phyloP scores from a whole-genome alignment of 2,329 filamentous ascomycete genomes.

The Xylariaceae sp. region DNA sequence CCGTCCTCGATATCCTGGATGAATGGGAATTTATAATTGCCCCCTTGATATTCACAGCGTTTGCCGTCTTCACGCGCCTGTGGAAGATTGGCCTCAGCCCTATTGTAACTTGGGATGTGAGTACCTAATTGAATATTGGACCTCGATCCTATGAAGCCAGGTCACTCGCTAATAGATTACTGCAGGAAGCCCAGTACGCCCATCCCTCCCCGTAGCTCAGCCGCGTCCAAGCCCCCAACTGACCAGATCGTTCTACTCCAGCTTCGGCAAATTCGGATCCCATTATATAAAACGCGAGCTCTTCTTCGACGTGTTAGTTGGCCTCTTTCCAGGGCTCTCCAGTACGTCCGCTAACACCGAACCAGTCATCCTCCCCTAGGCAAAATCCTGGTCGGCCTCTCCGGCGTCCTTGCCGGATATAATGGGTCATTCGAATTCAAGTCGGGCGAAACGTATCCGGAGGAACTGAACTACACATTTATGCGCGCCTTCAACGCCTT shows the following conservation, averaged over 20 bases:
- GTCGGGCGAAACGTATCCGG: constrained; percentile 91
- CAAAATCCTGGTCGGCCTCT: constrained; percentile 97
- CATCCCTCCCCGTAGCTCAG: constrained; percentile 3
- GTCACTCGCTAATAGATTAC: constrained; percentile 14
- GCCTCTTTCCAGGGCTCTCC: constrained; percentile 6
- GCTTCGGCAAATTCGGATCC: constrained; percentile 95
- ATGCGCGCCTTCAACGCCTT: constrained; percentile 97
- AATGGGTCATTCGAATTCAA: constrained; percentile 99
- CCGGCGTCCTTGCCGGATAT: constrained; percentile 93
- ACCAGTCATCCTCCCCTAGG: constrained; percentile 72
- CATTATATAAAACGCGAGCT: constrained; percentile 99
- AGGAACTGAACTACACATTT: constrained; percentile 92
- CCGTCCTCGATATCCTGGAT: constrained; percentile 56
- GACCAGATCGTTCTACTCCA: constrained; percentile 33
- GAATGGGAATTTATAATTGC: constrained; percentile 59
- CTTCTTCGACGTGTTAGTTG: constrained; percentile 75
- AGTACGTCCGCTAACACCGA: constrained; percentile 16
- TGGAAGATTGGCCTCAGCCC: constrained; percentile 65
- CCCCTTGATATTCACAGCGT: constrained; percentile 54
- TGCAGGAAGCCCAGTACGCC: constrained; percentile 54
- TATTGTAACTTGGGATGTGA: constrained; percentile 60
- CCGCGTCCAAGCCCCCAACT: constrained; percentile 21
- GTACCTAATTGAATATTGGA: constrained; percentile 24
- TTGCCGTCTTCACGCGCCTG: constrained; percentile 61
- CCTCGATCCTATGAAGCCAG: background rate